These are phyloP conservation scores for Fusarium denticulatum DNA, from an alignment of 2,329 filamentous ascomycete species.

Conservation along the genomic window DNA sequence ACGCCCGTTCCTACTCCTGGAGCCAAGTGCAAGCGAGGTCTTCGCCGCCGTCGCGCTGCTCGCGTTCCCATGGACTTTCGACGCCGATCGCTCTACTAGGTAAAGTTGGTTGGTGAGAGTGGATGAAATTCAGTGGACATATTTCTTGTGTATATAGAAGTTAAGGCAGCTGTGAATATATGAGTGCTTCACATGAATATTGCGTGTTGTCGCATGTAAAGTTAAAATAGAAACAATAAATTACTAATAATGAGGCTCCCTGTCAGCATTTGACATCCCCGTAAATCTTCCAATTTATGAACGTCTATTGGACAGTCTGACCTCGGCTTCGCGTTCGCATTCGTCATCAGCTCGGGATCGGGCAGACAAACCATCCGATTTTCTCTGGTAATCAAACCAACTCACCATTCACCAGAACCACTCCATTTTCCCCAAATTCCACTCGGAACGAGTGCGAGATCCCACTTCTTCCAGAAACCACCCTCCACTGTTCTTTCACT, in stretches of 20 bases:
- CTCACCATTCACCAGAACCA: no score
- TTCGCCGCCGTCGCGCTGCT: slow-evolving; percentile 1
- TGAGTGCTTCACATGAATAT: neutral
- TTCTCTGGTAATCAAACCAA: neutral
- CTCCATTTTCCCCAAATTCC: neutral
- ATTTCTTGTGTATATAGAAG: slow-evolving; percentile 20
- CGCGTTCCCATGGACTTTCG: slow-evolving; percentile 21
- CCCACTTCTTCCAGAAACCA: neutral
- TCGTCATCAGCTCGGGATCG: slow-evolving; percentile 11
- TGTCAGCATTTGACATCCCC: neutral
- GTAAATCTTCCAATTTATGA: rapidly evolving
- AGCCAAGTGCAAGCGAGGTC: slow-evolving; percentile 13
- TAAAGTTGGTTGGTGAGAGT: rapidly evolving
- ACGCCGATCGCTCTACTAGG: slow-evolving; percentile 19
- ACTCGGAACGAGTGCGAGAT: slow-evolving; percentile 25
- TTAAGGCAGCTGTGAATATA: slow-evolving; percentile 15
- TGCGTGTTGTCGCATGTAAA: neutral
- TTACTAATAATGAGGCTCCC: neutral
- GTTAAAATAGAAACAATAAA: neutral
- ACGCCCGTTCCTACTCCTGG: slow-evolving; percentile 11
- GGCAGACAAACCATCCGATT: neutral
- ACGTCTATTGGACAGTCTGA: neutral
- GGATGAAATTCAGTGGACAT: neutral
- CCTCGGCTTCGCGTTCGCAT: slow-evolving; percentile 11
- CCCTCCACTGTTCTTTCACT: neutral